Conservation (phyloP, 805 yeast genomes). For the Candida pini region DNA sequence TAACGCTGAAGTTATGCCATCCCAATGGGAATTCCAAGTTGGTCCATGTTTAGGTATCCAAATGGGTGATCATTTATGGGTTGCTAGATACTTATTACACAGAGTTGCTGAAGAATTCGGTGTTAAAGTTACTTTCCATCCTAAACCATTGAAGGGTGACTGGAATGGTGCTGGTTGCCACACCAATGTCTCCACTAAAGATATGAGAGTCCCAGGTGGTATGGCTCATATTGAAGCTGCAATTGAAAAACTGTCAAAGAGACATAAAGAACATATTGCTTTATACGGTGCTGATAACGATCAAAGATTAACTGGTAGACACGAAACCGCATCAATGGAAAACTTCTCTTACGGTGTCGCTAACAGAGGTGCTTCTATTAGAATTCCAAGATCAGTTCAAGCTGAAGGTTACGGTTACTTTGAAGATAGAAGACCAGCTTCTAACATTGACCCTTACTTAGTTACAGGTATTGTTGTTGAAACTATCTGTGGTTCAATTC, state of each 20-base stretch:
- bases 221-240: constrained; percentile 92
- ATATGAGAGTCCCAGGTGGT: constrained; percentile 94
- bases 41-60: constrained; percentile 94
- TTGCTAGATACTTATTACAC: constrained; percentile 86
- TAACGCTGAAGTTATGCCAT: constrained; percentile 99
- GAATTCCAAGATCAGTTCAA: constrained; percentile 98
- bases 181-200: constrained; percentile 92
- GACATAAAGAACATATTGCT: constrained; percentile 94
- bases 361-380: constrained; percentile 98
- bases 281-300: constrained; percentile 95
- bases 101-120: constrained; percentile 99
- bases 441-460: constrained; percentile 97
- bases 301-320: constrained; percentile 93
- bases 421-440: constrained; percentile 99
- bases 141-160: constrained; percentile 97
- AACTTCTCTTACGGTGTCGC: constrained; percentile 96
- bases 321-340: constrained; percentile 95
- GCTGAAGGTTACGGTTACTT: constrained; percentile 97
- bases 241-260: constrained; percentile 85
- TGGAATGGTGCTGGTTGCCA: constrained; percentile 99
- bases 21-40: constrained; percentile 99
- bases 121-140: constrained; percentile 97
- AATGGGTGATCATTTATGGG: constrained; percentile 98
- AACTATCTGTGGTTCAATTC: constrained; percentile 91
- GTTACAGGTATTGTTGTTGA: constrained; percentile 98